Evolutionary conservation across 176 grass and related monocot genomes (phyloP), one percentile per base, ranked within the genome.

Genomic region (Ensete ventricosum): DNA sequence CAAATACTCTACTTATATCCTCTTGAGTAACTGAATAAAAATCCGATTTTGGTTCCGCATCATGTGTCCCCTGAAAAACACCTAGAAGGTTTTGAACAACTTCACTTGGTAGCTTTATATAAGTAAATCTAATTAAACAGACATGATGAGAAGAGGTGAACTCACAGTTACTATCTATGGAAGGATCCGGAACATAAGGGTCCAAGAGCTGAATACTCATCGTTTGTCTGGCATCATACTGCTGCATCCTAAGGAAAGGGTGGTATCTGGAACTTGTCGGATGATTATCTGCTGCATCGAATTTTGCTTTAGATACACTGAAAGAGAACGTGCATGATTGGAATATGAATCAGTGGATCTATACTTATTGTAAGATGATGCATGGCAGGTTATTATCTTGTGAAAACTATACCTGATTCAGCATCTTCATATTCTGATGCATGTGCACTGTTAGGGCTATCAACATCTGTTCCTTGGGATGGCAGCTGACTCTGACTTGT

Each of bases 371-470:
- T 82, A 81, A 81, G 43, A 86, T 81, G 82, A 83, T 86, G 80
- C 87, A 77, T 58, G 82, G 81, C 49, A 82, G 49, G 62, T 72
- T 53, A 87, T 77, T 75, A 83, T 77, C 76, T 83, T 78, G 78
- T 78, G 89, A 86, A 66, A 86, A 82, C 72, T 81, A 77, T 91
- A 98, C 95, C 90, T 93, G 95, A 91, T 93, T 93, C 88, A 79
- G 90, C 88, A 93, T 98, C 90, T 86, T 93, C 95, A 88, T 90
- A 92, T 82, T 93, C 94, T 82, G 88, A 93, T 77, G 92, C 87
- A 71, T 93, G 86, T 68, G 85, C 85, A 93, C 90, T 98, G 84
- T 89, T 87, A 77, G 88, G 90, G 84, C 95, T 98, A 80, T 90
- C 90, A 66, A 85, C 84, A 82, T 93, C 88, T 79, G 89, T 86